Evolutionary conservation across 306 rosid genomes (phyloP), one percentile per base, ranked within the genome.

Genomic region (Quercus gilva): DNA sequence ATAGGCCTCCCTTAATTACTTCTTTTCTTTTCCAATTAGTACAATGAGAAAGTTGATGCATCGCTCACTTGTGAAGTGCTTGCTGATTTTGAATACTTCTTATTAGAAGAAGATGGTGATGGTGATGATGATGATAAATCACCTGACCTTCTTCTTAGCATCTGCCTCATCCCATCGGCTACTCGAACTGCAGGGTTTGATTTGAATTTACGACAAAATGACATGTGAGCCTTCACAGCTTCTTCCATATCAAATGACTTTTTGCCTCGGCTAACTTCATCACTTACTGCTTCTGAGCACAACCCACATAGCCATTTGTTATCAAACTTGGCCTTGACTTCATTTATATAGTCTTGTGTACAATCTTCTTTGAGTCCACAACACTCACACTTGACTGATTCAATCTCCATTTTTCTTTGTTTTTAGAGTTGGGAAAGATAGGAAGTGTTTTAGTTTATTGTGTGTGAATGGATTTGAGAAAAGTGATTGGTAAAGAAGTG

Each of bases 251-350:
- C 86, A n/a, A 86, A 85, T 49, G 83, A 78, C 37, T 84, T 89
- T 28, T 90, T 90, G 15, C 87, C 93, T 74, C 90, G 85, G 77
- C 76, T 84, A 33, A 87, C 91, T 83, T 96, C 99, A 72, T 96
- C 98, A 74, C 96, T 89, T 0, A 96, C 99, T 25, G 99, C 99
- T 87, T 96, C 99, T 59, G 99, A 93, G 83, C 99, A 96, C 76
- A 96, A 80, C 77, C 99, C 99, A 87, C 99, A 96, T 1, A 96
- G 84, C 99, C 99, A 96, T 91, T 91, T 96, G 2, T 93, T 97
- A 41, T 90, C 89, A 51, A 96, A 96, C 35, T 91, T 93, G 10
- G 88, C 84, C 83, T 91, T 91, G 28, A 96, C 94, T 53, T 89
- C 84, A 5, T 74, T 79, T 69, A 93, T 96, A 31, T 96, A 93